Evolutionary conservation across 371 early-diverging fungal genomes (phyloP).

Genomic region (Apophysomyces elegans): DNA sequence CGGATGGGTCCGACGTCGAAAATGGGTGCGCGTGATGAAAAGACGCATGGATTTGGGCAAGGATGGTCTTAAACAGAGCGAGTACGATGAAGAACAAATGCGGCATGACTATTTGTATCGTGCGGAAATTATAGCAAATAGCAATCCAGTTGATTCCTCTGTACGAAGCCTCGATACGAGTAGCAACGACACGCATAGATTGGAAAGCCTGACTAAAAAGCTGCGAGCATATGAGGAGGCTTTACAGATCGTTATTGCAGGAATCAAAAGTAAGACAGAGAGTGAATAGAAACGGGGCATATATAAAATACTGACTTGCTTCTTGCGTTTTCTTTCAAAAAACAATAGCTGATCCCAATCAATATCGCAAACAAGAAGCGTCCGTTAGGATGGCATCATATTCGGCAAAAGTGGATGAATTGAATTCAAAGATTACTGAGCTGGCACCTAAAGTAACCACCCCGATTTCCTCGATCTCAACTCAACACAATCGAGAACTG

Average conservation of each 20-base stretch:
- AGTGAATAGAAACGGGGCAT: not conserved
- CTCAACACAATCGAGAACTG: conserved; percentile 42
- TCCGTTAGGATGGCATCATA: conserved; percentile 48
- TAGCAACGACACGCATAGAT: conserved; percentile 3
- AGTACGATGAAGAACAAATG: conserved; percentile 18
- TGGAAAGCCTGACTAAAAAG: conserved; percentile 30
- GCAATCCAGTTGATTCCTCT: conserved; percentile 23
- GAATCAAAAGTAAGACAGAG: conserved; percentile 60
- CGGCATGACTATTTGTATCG: conserved; percentile 45
- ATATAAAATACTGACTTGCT: not conserved
- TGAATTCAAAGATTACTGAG: conserved; percentile 36
- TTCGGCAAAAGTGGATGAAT: conserved; percentile 55
- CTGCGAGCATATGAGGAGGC: conserved; percentile 62
- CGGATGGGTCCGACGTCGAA: conserved; percentile 72
- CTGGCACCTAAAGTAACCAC: conserved; percentile 36
- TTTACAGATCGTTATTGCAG: conserved; percentile 61
- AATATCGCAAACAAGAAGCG: conserved; percentile 57
- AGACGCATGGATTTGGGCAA: conserved; percentile 56
- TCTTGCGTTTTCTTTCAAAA: not conserved
- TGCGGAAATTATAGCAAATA: conserved; percentile 48
- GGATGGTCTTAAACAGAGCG: not conserved
- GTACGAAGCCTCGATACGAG: conserved; percentile 13
- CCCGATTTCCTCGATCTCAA: conserved; percentile 33
- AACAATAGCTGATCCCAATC: conserved; percentile 56
- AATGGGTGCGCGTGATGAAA: conserved; percentile 83